Evolutionary conservation across 129 eudicot genomes (phyloP).

Genomic region (Kitagawia praeruptora): DNA sequence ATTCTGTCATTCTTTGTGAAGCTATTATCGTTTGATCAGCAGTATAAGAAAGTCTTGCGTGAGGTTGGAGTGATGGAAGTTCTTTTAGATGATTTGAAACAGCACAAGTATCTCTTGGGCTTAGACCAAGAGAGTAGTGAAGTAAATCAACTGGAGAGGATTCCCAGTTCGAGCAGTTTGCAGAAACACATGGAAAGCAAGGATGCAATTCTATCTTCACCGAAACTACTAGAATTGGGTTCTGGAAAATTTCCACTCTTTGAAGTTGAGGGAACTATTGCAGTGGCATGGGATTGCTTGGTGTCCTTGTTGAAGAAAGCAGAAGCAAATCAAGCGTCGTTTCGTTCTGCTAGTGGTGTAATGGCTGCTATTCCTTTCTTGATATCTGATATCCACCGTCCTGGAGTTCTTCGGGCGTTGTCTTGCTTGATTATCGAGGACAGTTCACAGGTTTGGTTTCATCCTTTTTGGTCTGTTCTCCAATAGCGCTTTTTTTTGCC

Average conservation of each 20-base stretch:
- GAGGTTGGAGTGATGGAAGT: conserved; percentile 98
- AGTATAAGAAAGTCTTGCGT: conserved; percentile 81
- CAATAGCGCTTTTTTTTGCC: neutral
- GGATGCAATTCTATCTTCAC: conserved; percentile 76
- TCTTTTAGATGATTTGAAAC: conserved; percentile 83
- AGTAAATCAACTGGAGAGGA: conserved; percentile 42
- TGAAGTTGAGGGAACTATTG: conserved; percentile 59
- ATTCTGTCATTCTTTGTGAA: conserved; percentile 81
- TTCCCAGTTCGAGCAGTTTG: conserved; percentile 58
- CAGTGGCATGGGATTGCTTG: conserved; percentile 89
- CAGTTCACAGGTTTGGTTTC: conserved; percentile 53
- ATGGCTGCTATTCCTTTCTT: conserved; percentile 59
- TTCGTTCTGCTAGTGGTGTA: conserved; percentile 81
- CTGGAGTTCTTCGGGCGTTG: conserved; percentile 84
- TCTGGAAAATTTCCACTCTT: conserved; percentile 70
- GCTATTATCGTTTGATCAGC: conserved; percentile 82
- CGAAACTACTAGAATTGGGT: conserved; percentile 67
- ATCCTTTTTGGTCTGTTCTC: neutral
- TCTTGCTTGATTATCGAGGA: conserved; percentile 92
- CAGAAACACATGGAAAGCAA: conserved; percentile 73
- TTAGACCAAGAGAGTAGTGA: conserved; percentile 40
- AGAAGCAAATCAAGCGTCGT: conserved; percentile 76
- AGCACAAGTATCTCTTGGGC: conserved; percentile 59
- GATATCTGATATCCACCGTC: conserved; percentile 77
- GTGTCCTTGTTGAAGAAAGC: conserved; percentile 85